Evolutionary conservation across 2,329 filamentous ascomycete species (phyloP), one percentile per base, ranked within the genome.

Genomic region (Cladophialophora bantiana): DNA sequence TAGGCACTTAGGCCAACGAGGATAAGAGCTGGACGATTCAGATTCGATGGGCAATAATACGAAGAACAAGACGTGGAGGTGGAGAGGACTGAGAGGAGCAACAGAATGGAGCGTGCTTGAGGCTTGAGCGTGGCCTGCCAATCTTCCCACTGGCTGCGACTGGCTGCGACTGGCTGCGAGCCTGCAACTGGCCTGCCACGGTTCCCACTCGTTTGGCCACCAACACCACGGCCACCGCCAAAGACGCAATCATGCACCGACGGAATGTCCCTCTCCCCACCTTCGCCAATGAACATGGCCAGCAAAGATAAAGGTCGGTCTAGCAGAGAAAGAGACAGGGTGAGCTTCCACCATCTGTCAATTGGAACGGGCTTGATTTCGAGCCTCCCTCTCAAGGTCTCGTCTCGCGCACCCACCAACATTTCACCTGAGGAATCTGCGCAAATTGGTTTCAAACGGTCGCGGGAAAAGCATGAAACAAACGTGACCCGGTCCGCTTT

Each of bases 381-480:
- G 53, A 56, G 53, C 20, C 26, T 50, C 57, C 18, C 31, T 59
- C 35, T 34, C n/a, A 42, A 36, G 57, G 26, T 26, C 26, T 26
- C 26, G 26, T 26, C 18, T n/a, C 42, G 31, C 31, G 57, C 57
- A 36, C 40, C 40, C 18, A 45, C 32, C 40, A 34, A 20, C 31
- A 15, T 34, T 31, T 42, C n/a, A 52, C n/a, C 34, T 34, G 54
- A 26, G 34, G 26, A 53, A 50, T 54, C 38, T 48, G 45, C 9
- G 45, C 55, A 52, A 38, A 50, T 38, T 48, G 42, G 45, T 26
- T 45, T 48, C 36, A 68, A 53, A 63, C 63, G 45, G 55, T 59
- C 40, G 48, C 36, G 48, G 59, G 34, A 63, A 36, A 48, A 2
- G 42, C 62, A 31, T 66, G 66, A 68, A 68, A 68, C 66, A 66